Evolutionary conservation across 345 rosid genomes (phyloP), one percentile per base, ranked within the genome.

Genomic region (Cardiospermum halicacabum): DNA sequence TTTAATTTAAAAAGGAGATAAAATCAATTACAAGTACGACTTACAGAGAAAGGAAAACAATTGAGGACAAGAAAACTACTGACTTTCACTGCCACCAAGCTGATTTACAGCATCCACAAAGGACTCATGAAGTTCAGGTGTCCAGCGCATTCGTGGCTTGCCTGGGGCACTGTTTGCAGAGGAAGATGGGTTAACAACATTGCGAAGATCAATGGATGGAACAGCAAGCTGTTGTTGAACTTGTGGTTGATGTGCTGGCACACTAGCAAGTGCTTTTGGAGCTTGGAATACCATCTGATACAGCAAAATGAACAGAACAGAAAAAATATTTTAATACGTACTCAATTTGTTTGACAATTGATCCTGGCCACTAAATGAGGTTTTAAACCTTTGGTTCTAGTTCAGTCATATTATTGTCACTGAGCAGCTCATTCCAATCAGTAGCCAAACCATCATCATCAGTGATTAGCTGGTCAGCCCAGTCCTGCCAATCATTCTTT

Each of bases 61-160:
- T 24, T 21, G 19, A 59, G 24, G 26, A 26, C 39, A 21, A 56
- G 64, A 48, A 32, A 65, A 58, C 43, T 13, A 67, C 89, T 30
- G 53, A 89, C 98, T 80, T 58, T 89, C 88, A 60, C 88, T 74
- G 59, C 98, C 98, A 65, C 98, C 98, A 11, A 92, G 92, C 61
- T 74, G 81, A 72, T 79, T 81, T 70, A 89, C 91, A 76, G 96
- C 91, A 22, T 92, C 96, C 75, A 92, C 93, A 74, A 92, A 92
- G 66, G 87, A 82, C 69, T 92, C 96, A 54, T 92, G 98, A 74
- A 83, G 89, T 69, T 89, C 96, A 27, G 85, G 92, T 5, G 96
- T 92, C 98, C 98, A 92, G 40, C 96, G 92, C 98, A 92, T 82
- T 55, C 96, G 92, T 66, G 85, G 76, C 78, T 89, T 92, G 56